Conservation (phyloP, 331 rosid species). For the Malus hybrid region DNA sequence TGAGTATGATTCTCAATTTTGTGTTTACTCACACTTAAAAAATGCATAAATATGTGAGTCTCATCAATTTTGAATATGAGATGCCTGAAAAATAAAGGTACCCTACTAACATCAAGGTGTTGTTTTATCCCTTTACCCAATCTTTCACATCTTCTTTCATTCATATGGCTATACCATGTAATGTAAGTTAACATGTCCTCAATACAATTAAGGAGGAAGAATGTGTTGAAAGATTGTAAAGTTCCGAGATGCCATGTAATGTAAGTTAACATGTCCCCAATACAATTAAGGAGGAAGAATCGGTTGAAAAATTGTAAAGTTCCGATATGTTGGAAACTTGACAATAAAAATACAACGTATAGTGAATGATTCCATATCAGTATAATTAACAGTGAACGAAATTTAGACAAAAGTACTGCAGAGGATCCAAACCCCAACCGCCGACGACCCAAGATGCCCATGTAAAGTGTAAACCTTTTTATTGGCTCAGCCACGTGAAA, state of each 20-base stretch:
- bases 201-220: too few species aligned
- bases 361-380: background rate
- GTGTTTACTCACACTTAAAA: too few species aligned
- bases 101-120: background rate
- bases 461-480: background rate
- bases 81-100: too few species aligned
- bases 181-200: too few species aligned
- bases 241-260: too few species aligned
- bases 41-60: background rate
- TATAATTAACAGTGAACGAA: too few species aligned
- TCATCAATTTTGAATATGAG: background rate
- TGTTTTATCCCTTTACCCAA: background rate
- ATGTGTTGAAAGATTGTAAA: too few species aligned
- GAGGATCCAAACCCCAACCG: conserved; percentile 29
- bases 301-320: too few species aligned
- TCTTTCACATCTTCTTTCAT: background rate
- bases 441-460: conserved; percentile 21
- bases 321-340: background rate
- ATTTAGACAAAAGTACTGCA: background rate
- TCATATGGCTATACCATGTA: background rate
- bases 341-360: background rate
- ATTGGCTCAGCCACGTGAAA: conserved; percentile 12
- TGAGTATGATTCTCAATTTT: background rate
- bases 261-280: background rate
- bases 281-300: background rate